Evolutionary conservation across 1,139 yeast species (phyloP), one percentile per base, ranked within the genome.

Genomic region (Pichia sp.): DNA sequence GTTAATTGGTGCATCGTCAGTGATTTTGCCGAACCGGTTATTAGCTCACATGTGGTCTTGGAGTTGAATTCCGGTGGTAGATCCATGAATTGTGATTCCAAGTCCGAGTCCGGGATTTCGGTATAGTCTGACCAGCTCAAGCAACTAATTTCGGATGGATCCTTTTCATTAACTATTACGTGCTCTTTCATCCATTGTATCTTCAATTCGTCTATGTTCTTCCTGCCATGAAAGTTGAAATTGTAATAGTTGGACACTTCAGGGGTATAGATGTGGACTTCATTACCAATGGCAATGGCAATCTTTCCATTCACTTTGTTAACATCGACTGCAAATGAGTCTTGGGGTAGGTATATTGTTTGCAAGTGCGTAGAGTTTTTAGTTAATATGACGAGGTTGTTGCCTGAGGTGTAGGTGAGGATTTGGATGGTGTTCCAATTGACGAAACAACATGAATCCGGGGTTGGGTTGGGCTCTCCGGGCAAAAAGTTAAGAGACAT

Each of bases 401-500:
- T 86, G 1, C 96, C 96, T 2, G 96, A 84, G 37, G 91, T 84
- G 54, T 88, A 88, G 0, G 77, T 80, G 20, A 83, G 62, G 7
- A 87, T 60, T 38, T 77, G 72, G 43, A 74, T 76, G 16, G 67
- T 67, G 41, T 76, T 76, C 95, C 96, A 87, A 38, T 63, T 60
- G 6, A 69, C 72, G 47, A 80, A 83, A 40, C 75, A 67, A 17
- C 77, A 72, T 1, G 86, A 66, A 45, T 72, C 70, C 11, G 64
- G 62, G 3, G 71, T 58, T 31, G 66, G 59, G 53, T 79, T 82
- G 23, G 91, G 94, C 53, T 84, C 85, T 1, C 96, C 96, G 3
- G 96, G 96, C 25, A 84, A 72, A 53, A 82, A 83, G 15, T 24
- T 24, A 10, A 24, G 9, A 6, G 27, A 9, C 27, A 24, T 24